Conservation (phyloP, 768 basidiomycete genomes). For the Suillus paluster region DNA sequence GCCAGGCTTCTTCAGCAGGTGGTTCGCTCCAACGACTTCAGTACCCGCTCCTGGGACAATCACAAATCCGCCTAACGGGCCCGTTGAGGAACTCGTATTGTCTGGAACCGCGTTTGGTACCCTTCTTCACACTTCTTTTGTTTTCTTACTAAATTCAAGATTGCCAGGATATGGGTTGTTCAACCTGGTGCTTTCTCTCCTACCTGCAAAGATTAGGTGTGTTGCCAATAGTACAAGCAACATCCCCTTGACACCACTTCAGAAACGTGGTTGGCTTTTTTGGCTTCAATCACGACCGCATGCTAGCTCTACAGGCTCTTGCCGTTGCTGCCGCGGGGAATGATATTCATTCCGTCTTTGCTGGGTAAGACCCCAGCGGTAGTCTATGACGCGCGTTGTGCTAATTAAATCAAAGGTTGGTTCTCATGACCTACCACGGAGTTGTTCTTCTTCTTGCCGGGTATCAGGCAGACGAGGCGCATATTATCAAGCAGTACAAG, state of each 20-base stretch:
- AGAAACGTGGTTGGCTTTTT: constrained; percentile 77
- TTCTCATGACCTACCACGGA: constrained; percentile 82
- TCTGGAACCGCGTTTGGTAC: constrained; percentile 79
- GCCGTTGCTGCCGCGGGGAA: constrained; percentile 66
- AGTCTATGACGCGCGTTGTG: background rate
- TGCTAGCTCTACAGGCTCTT: constrained; percentile 68
- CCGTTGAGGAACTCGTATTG: constrained; percentile 73
- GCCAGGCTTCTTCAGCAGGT: constrained; percentile 44
- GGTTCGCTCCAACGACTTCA: constrained; percentile 25
- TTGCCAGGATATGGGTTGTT: constrained; percentile 62
- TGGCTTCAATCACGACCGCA: constrained; percentile 75
- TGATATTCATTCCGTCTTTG: constrained; percentile 78
- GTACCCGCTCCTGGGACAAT: constrained; percentile 24
- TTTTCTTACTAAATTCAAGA: constrained; percentile 1
- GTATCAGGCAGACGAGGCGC: constrained; percentile 74
- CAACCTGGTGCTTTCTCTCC: constrained; percentile 77
- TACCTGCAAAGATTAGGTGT: constrained; percentile 74
- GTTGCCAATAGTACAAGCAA: constrained; percentile 18
- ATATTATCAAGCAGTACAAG: constrained; percentile 64
- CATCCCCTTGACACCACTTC: constrained; percentile 3
- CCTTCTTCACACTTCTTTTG: constrained; percentile 17
- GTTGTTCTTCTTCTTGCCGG: constrained; percentile 71
- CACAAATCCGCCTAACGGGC: constrained; percentile 47
- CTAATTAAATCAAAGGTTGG: constrained; percentile 49
- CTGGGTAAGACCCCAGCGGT: constrained; percentile 55